Evolutionary conservation across 352 stramenopile species (phyloP).

Genomic region (Globisporangium lucens): DNA sequence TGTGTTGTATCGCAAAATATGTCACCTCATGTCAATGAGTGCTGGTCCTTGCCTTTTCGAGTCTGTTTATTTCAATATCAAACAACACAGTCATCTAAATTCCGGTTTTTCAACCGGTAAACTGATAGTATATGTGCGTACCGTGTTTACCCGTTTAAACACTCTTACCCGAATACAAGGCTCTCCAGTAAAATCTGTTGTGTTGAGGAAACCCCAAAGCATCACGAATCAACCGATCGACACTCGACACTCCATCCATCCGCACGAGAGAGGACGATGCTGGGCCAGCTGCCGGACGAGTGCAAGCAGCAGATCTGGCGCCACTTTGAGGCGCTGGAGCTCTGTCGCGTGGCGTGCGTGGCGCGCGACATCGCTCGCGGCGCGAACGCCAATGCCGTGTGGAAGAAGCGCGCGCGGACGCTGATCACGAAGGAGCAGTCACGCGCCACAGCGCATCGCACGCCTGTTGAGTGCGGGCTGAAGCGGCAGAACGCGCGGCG

Average conservation of each 20-base stretch:
- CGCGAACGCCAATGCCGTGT: constrained; percentile 36
- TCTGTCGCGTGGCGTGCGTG: constrained; percentile 50
- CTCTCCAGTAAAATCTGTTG: too few relatives aligned
- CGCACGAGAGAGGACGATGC: constrained; percentile 19
- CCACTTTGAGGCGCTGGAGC: constrained; percentile 41
- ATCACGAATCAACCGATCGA: background rate
- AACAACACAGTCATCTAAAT: too few relatives aligned
- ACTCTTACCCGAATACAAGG: too few relatives aligned
- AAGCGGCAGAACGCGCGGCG: constrained; percentile 32
- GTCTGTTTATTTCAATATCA: too few relatives aligned
- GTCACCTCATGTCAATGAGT: too few relatives aligned
- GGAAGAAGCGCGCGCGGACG: constrained; percentile 29
- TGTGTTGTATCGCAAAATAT: too few relatives aligned
- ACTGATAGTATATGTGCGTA: too few relatives aligned
- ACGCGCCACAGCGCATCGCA: constrained; percentile 7
- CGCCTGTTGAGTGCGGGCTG: constrained; percentile 24
- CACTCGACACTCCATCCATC: background rate
- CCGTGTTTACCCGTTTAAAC: too few relatives aligned
- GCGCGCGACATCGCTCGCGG: constrained; percentile 27
- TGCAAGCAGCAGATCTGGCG: constrained; percentile 62
- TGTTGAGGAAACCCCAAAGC: background rate
- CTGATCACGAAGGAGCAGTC: constrained; percentile 26
- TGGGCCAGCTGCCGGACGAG: constrained; percentile 50
- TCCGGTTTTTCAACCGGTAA: too few relatives aligned
- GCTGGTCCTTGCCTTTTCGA: too few relatives aligned